Conservation (phyloP, 2,329 filamentous ascomycete genomes). For the Penicillium frequentans region DNA sequence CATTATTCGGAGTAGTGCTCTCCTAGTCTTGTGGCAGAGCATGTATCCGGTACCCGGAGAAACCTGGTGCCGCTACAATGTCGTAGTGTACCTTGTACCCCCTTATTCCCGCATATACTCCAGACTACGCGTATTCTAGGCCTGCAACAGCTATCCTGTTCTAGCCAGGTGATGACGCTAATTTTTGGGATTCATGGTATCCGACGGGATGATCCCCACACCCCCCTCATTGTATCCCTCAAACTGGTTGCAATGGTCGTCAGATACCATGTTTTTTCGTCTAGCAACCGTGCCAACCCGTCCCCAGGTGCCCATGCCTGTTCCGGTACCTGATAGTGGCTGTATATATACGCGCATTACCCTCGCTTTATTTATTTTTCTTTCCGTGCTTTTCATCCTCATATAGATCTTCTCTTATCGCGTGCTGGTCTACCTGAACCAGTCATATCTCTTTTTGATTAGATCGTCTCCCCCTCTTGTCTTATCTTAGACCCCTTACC, state of each 20-base stretch:
- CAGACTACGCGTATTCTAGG: constrained; percentile 1
- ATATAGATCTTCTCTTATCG: constrained; percentile 2
- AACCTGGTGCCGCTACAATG: constrained; percentile 11
- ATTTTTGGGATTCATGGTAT: constrained; percentile 40
- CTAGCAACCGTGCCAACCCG: constrained; percentile 4
- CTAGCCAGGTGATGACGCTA: constrained; percentile 34
- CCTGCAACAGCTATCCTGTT: constrained; percentile 13
- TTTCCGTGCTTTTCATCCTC: not conserved
- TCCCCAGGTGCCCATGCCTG: not conserved
- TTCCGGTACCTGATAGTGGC: constrained; percentile 1
- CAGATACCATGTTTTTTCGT: constrained; percentile 13
- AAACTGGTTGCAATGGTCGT: not conserved
- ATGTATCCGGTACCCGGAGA: constrained; percentile 17
- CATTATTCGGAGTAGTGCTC: not conserved
- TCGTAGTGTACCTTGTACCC: constrained; percentile 23
- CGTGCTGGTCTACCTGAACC: not conserved
- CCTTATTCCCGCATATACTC: constrained; percentile 1
- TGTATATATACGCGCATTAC: constrained; percentile 21
- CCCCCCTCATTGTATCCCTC: constrained; percentile 10
- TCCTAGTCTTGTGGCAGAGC: not conserved
- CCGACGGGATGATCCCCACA: constrained; percentile 28
- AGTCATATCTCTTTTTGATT: constrained; percentile 13
- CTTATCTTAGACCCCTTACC: constrained; percentile 1
- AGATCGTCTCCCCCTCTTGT: constrained; percentile 10
- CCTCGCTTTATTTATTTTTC: not conserved